Evolutionary conservation across 1,284 basidiomycete genomes (phyloP), one percentile per base, ranked within the genome.

Genomic region (Meira nashicola): DNA sequence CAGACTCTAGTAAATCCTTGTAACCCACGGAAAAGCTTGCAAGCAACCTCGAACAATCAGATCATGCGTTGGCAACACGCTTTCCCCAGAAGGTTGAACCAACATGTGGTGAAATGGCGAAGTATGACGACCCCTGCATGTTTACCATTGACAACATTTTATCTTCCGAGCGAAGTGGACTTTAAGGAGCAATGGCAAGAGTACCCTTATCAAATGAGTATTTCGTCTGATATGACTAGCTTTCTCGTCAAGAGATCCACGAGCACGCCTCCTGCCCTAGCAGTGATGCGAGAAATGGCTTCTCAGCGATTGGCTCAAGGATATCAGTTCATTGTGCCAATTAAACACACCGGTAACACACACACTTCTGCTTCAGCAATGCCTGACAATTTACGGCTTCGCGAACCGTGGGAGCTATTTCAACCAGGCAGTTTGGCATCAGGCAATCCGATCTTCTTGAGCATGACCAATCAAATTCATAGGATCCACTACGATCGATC

Each of bases 391-490:
- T 2, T 39, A 14, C 59, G 61, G 2, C 56, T 75, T 8, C 66
- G 70, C 39, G 71, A 74, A 58, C 74, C 76, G 12, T 67, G 67
- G 2, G 76, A 78, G 59, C 62, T 75, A 57, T 70, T 78, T 39
- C 71, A 76, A 39, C 72, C 75, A 10, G 76, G 73, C 49, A 77
- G 69, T 43, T 59, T 77, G 19, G 63, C 71, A 11, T 65, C 69
- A 12, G 76, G 76, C 37, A 71, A 71, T 49, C 88, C 92, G 0
- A 88, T 96, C 21, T 96, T 89, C 80, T 83, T 97, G 55, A 91
- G 90, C 67, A 92, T 93, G 84, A 89, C 88, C 74, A 95, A 94
- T 77, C 92, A 96, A 79, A 91, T 97, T 52, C 93, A 97, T 78
- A 84, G 89, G 28, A 87, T 97, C 66, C 86, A 88, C 19, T 97